Evolutionary conservation across 2,329 filamentous ascomycete genomes (phyloP).

Genomic region (Cryoendolithus antarcticus): DNA sequence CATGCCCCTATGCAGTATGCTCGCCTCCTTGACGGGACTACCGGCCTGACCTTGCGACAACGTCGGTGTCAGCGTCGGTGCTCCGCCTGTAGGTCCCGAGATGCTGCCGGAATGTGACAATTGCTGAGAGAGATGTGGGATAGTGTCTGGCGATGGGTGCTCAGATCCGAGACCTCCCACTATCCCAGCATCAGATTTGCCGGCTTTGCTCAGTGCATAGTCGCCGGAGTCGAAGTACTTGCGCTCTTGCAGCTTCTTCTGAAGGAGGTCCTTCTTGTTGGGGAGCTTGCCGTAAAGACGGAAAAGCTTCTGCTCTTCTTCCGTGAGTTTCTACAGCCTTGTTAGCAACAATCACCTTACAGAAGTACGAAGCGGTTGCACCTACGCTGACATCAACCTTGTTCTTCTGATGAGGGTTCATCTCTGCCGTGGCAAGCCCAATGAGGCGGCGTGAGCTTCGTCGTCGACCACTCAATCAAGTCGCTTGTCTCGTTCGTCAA

Average conservation of each 20-base stretch:
- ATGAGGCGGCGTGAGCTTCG: no score
- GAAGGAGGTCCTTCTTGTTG: slow-evolving; percentile 87
- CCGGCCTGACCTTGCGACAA: slow-evolving; percentile 43
- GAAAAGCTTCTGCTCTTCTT: slow-evolving; percentile 93
- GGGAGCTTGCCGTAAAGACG: slow-evolving; percentile 96
- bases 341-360: no score
- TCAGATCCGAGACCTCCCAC: slow-evolving; percentile 88
- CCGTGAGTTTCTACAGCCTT: slow-evolving; percentile 60
- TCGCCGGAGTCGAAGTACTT: slow-evolving; percentile 96
- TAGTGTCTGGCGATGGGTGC: slow-evolving; percentile 53
- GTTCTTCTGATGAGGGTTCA: slow-evolving; percentile 98
- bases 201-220: slow-evolving; percentile 89
- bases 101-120: slow-evolving; percentile 12
- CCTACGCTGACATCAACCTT: slow-evolving; percentile 89
- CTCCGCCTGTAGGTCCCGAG: slow-evolving; percentile 3
- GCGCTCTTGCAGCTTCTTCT: slow-evolving; percentile 98
- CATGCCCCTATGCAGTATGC: slow-evolving; percentile 72
- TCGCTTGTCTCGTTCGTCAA: no score
- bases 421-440: slow-evolving; percentile 24
- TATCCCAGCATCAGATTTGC: slow-evolving; percentile 77
- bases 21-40: slow-evolving; percentile 76
- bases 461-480: no score
- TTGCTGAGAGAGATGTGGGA: slow-evolving; percentile 24
- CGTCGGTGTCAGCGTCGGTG: slow-evolving; percentile 27
- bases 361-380: slow-evolving; percentile 24